Percentiles rank a stretch among this genome's conserved stretches.
Conservation (phyloP, 768 basidiomycete genomes). For the Phanerochaete sordida region DNA sequence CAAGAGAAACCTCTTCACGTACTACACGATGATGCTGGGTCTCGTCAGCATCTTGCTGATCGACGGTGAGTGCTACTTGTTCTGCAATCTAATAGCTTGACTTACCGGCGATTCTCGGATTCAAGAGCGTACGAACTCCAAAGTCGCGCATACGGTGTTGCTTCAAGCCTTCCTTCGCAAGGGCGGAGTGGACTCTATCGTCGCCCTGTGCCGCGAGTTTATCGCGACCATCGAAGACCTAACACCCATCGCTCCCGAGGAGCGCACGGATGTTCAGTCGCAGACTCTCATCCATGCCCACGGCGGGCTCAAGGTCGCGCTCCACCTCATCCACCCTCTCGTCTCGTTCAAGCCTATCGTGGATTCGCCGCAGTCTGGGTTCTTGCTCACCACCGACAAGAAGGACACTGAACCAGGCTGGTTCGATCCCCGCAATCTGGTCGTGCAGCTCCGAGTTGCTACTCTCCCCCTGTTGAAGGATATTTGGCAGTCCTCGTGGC, state of each 20-base stretch:
- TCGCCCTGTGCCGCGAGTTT: conserved; percentile 53
- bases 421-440: conserved; percentile 84
- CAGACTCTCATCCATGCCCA: conserved; percentile 75
- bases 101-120: too few species aligned
- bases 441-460: conserved; percentile 73
- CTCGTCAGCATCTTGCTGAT: conserved; percentile 49
- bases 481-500: conserved; percentile 85
- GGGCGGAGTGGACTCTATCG: conserved; percentile 69
- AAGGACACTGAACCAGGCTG: conserved; percentile 72
- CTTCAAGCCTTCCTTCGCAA: conserved; percentile 68
- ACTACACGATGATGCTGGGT: conserved; percentile 53
- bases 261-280: conserved; percentile 52
- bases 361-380: conserved; percentile 79
- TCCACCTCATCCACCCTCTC: conserved; percentile 73
- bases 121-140: conserved; percentile 71
- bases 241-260: conserved; percentile 45
- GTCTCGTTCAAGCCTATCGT: conserved; percentile 77
- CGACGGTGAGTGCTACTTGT: conserved; percentile 42
- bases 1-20: conserved; percentile 41
- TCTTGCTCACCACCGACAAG: conserved; percentile 73
- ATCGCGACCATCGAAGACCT: conserved; percentile 55
- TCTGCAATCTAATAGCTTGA: not conserved
- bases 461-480: conserved; percentile 62
- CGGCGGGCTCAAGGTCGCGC: conserved; percentile 74
- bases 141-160: conserved; percentile 78